Base-by-base conservation (phyloP, 129 eudicot genomes). In the Helichrysum umbraculigerum region DNA sequence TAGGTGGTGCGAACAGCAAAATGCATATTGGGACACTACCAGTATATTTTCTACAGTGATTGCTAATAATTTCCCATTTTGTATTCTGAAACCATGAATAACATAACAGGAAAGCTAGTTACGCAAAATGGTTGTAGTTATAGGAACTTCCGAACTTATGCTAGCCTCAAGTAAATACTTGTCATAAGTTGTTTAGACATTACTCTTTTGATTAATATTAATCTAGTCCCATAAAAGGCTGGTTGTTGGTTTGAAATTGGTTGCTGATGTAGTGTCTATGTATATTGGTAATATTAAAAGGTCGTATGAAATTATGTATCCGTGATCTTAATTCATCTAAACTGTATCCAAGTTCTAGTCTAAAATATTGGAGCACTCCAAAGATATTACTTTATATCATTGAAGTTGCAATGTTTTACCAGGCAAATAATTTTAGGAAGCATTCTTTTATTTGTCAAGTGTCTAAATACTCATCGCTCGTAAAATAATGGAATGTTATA, bases 101-200 rank as follows among this genome's bases (percentile, higher is more conserved):
- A n/a, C 29, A 39, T 21, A n/a, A 25, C 63, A 30, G 19, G 72
- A 75, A 64, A 75, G 20, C 72, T 64, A 50, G 71, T 75, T 64
- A 50, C 16, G 34, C 7, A 19, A 47, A 47, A 75, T 58, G 33
- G 19, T 57, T 33, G 5, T 72, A 72, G n/a, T 10, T 32, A 30
- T 17, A 8, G 15, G 63, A 8, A 50, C 1, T 34, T 35, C 3
- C 14, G 63, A 8, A 50, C 1, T 34, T 35, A 7, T 47, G 67
- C 54, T 56, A 35, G 47, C 65, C 47, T 72, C 6, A 32, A 10
- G 34, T 73, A 34, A 21, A 58, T 58, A 35, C 21, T 3, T 57
- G n/a, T 20, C 3, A 73, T 34, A 57, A 12, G 35, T 59, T 73
- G 7, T 73, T 25, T 25, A 25, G 66, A 72, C 67, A 5, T 30